These are phyloP conservation scores for Hypoxylon rickii DNA, from an alignment of 495 filamentous ascomycete genomes.

Conservation along the genomic window DNA sequence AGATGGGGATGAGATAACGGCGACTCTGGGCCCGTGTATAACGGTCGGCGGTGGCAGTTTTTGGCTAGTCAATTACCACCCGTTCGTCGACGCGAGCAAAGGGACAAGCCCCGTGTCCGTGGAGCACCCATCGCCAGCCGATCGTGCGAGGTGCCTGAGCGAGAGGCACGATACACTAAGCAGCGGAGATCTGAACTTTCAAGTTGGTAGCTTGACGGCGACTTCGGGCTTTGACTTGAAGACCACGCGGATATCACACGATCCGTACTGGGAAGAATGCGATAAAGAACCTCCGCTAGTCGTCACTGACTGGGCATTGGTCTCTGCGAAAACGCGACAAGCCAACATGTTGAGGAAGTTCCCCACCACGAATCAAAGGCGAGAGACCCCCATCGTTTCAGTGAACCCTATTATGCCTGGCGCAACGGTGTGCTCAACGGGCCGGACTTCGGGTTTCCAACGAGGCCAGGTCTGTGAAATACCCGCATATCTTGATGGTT, in stretches of 20 bases:
- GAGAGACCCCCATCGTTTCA: slow-evolving; percentile 23
- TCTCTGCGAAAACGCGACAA: slow-evolving; percentile 31
- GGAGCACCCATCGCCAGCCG: slow-evolving; percentile 38
- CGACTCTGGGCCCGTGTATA: slow-evolving; percentile 37
- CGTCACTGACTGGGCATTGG: slow-evolving; percentile 39
- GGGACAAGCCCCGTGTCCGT: slow-evolving; percentile 16
- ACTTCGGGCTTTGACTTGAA: slow-evolving; percentile 38
- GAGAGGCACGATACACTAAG: slow-evolving; percentile 30
- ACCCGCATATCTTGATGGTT: slow-evolving; percentile 37
- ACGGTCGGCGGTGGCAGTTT: slow-evolving; percentile 26
- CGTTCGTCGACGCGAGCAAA: slow-evolving; percentile 33
- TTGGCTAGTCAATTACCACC: slow-evolving; percentile 40
- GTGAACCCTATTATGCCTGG: slow-evolving; percentile 25
- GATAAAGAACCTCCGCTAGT: slow-evolving; percentile 37
- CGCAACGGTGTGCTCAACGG: slow-evolving; percentile 30
- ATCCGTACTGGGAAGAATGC: slow-evolving; percentile 40
- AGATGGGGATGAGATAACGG: slow-evolving; percentile 32
- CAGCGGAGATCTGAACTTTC: slow-evolving; percentile 11
- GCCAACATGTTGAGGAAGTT: slow-evolving; percentile 38
- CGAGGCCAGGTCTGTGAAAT: slow-evolving; percentile 37
- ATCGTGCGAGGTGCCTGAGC: slow-evolving; percentile 26
- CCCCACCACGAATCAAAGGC: slow-evolving; percentile 25
- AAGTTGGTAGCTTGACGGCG: slow-evolving; percentile 31
- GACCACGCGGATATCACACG: slow-evolving; percentile 39
- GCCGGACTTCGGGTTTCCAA: slow-evolving; percentile 37